These are phyloP conservation scores for Lanmaoa rubissima DNA, from an alignment of 768 basidiomycete species.

Conservation along the genomic window DNA sequence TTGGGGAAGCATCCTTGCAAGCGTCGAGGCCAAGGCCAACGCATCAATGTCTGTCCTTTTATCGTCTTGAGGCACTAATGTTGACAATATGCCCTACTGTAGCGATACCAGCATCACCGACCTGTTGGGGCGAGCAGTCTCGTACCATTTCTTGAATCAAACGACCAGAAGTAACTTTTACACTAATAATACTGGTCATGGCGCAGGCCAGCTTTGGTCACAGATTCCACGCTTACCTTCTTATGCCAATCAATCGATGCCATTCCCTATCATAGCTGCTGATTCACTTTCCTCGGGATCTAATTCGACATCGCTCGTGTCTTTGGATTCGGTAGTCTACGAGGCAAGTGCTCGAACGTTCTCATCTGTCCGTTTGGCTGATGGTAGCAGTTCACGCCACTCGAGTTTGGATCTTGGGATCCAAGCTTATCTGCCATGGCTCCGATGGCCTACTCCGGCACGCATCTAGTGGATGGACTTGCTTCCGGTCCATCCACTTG, in stretches of 20 bases:
- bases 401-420: constrained; percentile 75
- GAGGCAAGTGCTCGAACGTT: constrained; percentile 41
- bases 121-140: constrained; percentile 60
- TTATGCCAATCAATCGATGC: constrained; percentile 49
- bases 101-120: constrained; percentile 68
- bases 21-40: constrained; percentile 54
- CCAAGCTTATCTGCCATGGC: constrained; percentile 68
- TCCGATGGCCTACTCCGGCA: constrained; percentile 63
- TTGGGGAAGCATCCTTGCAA: constrained; percentile 53
- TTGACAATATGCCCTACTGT: neutral
- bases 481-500: constrained; percentile 58
- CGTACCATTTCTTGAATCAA: constrained; percentile 72
- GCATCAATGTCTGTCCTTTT: constrained; percentile 46
- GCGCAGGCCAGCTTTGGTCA: constrained; percentile 74
- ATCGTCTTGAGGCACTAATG: neutral
- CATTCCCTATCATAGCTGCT: constrained; percentile 66
- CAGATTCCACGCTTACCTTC: constrained; percentile 48
- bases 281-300: constrained; percentile 51
- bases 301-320: constrained; percentile 37
- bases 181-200: constrained; percentile 56
- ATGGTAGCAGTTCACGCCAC: constrained; percentile 48
- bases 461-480: constrained; percentile 55
- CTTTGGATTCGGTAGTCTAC: constrained; percentile 50
- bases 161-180: constrained; percentile 60
- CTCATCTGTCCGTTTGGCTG: constrained; percentile 4